Percentiles rank a stretch among this genome's conserved stretches.
These are phyloP conservation scores for Gymnopus androsaceus DNA, from an alignment of 1,284 basidiomycete species.

Conservation along the genomic window DNA sequence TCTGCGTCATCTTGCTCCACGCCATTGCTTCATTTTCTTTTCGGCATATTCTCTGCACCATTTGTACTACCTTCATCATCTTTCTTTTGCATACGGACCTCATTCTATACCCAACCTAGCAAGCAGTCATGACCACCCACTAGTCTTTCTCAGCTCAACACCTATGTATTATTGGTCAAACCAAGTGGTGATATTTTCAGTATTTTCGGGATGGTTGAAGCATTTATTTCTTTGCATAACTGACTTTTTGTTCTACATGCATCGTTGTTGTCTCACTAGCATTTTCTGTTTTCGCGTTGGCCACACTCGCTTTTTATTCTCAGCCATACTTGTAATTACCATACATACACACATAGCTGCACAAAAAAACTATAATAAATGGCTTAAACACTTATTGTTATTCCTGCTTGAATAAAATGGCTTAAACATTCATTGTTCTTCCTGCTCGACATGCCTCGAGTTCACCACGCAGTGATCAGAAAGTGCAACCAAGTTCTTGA, in stretches of 20 bases:
- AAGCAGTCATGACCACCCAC: too few species aligned
- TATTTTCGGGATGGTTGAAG: slow-evolving; percentile 8
- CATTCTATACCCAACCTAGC: slow-evolving; percentile 13
- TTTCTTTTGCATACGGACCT: slow-evolving; percentile 14
- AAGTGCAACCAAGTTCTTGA: too few species aligned
- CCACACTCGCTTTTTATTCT: not conserved
- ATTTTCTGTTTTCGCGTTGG: not conserved
- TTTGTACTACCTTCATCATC: slow-evolving; percentile 3
- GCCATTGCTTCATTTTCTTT: slow-evolving; percentile 1
- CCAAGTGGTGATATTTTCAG: slow-evolving; percentile 12
- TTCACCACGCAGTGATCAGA: too few species aligned
- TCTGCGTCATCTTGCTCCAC: slow-evolving; percentile 14
- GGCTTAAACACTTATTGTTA: not conserved
- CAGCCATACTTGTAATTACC: not conserved
- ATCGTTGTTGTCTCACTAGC: slow-evolving; percentile 2
- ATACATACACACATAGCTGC: not conserved
- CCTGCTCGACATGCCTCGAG: too few species aligned
- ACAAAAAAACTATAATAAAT: not conserved
- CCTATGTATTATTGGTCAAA: slow-evolving; percentile 11
- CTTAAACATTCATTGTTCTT: too few species aligned
- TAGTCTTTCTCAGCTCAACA: not conserved
- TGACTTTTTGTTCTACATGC: slow-evolving; percentile 8
- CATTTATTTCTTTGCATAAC: slow-evolving; percentile 11
- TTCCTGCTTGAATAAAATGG: too few species aligned
- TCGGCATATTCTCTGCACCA: slow-evolving; percentile 10